Conservation (phyloP, 169 alveolate species). For the Eimeria tenella region DNA sequence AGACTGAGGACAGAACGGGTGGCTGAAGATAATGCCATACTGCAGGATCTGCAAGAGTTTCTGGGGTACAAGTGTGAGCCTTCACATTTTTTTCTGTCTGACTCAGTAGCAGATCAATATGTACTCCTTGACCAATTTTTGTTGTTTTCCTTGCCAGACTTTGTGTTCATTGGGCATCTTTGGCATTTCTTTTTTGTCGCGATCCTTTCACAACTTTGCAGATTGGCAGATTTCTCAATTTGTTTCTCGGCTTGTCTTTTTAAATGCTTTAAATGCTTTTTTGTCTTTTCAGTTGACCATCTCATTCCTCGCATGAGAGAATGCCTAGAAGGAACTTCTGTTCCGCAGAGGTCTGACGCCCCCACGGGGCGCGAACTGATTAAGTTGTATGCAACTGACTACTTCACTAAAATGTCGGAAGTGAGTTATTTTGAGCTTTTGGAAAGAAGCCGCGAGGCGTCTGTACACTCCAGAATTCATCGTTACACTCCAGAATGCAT, state of each 20-base stretch:
- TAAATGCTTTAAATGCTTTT: background rate
- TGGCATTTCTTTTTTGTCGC: background rate
- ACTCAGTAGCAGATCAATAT: too few species aligned
- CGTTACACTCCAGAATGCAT: background rate
- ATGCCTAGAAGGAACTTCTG: conserved; percentile 8
- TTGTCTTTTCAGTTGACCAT: conserved; percentile 63
- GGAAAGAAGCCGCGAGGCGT: background rate
- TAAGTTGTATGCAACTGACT: conserved; percentile 69
- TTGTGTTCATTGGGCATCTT: background rate
- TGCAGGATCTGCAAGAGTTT: conserved; percentile 80
- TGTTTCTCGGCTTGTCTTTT: background rate
- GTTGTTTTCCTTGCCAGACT: background rate
- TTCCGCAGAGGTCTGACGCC: conserved; percentile 72
- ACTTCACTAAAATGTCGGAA: conserved; percentile 53
- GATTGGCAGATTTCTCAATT: background rate
- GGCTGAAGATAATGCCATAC: conserved; percentile 57
- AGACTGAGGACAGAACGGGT: conserved; percentile 63
- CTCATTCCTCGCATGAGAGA: conserved; percentile 70
- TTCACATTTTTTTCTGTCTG: background rate
- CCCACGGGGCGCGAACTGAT: conserved; percentile 73
- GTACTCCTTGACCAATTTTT: background rate
- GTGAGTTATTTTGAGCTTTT: background rate
- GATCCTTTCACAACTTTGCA: background rate
- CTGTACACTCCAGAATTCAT: background rate
- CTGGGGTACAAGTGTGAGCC: conserved; percentile 78